phyloP scores from a whole-genome alignment of 495 filamentous ascomycete species.

The Eremomyces bilateralis region DNA sequence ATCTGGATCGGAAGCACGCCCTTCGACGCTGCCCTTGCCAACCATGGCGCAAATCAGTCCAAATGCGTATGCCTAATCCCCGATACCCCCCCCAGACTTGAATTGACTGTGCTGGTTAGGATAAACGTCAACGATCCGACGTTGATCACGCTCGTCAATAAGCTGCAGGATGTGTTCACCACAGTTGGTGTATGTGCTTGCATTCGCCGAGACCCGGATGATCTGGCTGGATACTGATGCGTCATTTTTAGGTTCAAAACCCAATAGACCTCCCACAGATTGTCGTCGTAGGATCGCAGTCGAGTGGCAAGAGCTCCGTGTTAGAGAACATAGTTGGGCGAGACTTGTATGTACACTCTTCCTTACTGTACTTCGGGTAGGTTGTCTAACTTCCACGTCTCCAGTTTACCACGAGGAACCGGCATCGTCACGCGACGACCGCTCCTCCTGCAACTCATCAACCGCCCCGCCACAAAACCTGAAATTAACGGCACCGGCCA shows the following conservation, averaged over 20 bases:
- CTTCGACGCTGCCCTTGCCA: slow-evolving; percentile 4
- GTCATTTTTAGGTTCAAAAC: slow-evolving; percentile 51
- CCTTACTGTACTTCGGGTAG: slow-evolving; percentile 4
- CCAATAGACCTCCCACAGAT: slow-evolving; percentile 99
- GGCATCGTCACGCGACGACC: slow-evolving; percentile 95
- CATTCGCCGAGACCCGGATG: neutral
- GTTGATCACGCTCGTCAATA: slow-evolving; percentile 90
- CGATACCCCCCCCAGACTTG: slow-evolving; percentile 3
- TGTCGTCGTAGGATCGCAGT: slow-evolving; percentile 95
- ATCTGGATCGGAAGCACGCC: too few species aligned
- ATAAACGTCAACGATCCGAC: slow-evolving; percentile 65
- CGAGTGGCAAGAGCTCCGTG: slow-evolving; percentile 99
- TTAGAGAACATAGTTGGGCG: slow-evolving; percentile 97
- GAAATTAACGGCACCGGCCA: slow-evolving; percentile 63
- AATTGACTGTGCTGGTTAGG: slow-evolving; percentile 18
- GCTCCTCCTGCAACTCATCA: slow-evolving; percentile 94
- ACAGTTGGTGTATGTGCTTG: slow-evolving; percentile 70
- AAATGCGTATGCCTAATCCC: slow-evolving; percentile 15
- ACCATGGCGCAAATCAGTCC: slow-evolving; percentile 19
- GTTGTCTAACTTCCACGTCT: slow-evolving; percentile 8
- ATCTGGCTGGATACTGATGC: neutral
- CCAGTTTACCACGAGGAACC: slow-evolving; percentile 84
- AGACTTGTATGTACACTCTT: slow-evolving; percentile 58
- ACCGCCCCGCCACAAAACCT: slow-evolving; percentile 36
- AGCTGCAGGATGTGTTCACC: slow-evolving; percentile 97